Percentiles rank a stretch among this genome's conserved stretches.
phyloP scores from a whole-genome alignment of 192 early-diverging fungal species.

The Linnemannia elongata region DNA sequence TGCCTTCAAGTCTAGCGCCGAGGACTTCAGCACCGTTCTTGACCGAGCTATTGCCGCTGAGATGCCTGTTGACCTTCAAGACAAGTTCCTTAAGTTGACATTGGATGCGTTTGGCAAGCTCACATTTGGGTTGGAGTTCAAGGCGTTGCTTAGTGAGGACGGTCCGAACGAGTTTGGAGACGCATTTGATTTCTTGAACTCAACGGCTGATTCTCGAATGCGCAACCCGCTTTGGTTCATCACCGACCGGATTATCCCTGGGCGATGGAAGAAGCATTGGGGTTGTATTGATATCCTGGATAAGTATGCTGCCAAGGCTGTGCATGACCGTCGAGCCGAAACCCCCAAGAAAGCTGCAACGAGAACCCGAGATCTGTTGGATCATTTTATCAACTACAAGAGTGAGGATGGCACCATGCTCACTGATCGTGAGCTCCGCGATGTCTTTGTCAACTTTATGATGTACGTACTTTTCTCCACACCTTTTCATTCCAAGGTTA shows the following conservation, averaged over 20 bases:
- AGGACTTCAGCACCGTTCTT: conserved; percentile 6
- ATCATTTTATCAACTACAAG: conserved; percentile 55
- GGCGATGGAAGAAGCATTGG: conserved; percentile 8
- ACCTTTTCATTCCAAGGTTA: not conserved
- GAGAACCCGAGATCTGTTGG: conserved; percentile 41
- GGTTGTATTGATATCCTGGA: conserved; percentile 16
- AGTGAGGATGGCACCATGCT: conserved; percentile 53
- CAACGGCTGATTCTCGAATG: conserved; percentile 21
- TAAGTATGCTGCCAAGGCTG: conserved; percentile 31
- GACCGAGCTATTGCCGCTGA: not conserved
- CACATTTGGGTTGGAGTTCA: conserved; percentile 37
- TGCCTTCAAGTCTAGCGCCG: conserved; percentile 19
- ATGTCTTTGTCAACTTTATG: conserved; percentile 65
- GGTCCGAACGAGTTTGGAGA: conserved; percentile 59
- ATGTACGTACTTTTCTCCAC: conserved; percentile 2
- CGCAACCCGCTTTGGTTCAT: conserved; percentile 39
- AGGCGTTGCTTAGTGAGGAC: not conserved
- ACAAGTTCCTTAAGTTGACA: conserved; percentile 57
- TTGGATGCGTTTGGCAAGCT: conserved; percentile 53
- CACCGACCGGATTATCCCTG: conserved; percentile 32
- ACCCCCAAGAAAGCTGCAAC: not conserved
- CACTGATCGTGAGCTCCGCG: conserved; percentile 56
- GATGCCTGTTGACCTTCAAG: conserved; percentile 55
- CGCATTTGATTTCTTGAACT: conserved; percentile 64
- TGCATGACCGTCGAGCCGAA: conserved; percentile 25